A percentile compares a stretch with the other conserved stretches of the same genome.
Evolutionary conservation across 257 asterid genomes (phyloP).

Genomic region (Mitragyna speciosa): DNA sequence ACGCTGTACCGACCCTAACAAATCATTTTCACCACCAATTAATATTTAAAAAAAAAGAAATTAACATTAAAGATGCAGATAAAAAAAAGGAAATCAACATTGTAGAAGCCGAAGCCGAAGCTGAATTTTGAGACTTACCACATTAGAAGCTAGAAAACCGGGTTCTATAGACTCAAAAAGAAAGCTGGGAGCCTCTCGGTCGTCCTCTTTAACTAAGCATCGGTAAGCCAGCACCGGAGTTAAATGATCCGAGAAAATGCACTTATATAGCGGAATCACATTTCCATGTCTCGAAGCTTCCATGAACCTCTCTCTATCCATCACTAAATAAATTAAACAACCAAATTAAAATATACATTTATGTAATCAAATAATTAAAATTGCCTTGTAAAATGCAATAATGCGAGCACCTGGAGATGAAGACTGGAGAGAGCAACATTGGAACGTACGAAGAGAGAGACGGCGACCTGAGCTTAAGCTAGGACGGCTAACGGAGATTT

Average conservation of each 20-base stretch:
- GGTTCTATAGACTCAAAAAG: slow-evolving; percentile 87
- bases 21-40: slow-evolving; percentile 1
- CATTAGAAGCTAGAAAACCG: slow-evolving; percentile 55
- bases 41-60: too few species aligned
- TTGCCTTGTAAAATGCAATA: too few species aligned
- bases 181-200: slow-evolving; percentile 88
- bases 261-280: slow-evolving; percentile 59
- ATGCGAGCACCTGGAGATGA: slow-evolving; percentile 40
- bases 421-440: slow-evolving; percentile 41
- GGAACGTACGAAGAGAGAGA: slow-evolving; percentile 23
- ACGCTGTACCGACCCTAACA: slow-evolving; percentile 87
- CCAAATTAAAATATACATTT: not conserved
- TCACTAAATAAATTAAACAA: slow-evolving; percentile 31
- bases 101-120: too few species aligned
- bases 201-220: slow-evolving; percentile 88
- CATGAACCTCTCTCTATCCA: slow-evolving; percentile 54
- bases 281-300: slow-evolving; percentile 69
- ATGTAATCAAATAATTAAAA: not conserved
- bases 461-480: slow-evolving; percentile 30
- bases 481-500: slow-evolving; percentile 15
- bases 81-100: too few species aligned
- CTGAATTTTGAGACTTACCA: slow-evolving; percentile 43
- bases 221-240: slow-evolving; percentile 95
- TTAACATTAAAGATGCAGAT: too few species aligned
- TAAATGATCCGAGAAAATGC: slow-evolving; percentile 88